Evolutionary conservation across 768 basidiomycete species (phyloP), one percentile per base, ranked within the genome.

Genomic region (Galerina sulciceps): DNA sequence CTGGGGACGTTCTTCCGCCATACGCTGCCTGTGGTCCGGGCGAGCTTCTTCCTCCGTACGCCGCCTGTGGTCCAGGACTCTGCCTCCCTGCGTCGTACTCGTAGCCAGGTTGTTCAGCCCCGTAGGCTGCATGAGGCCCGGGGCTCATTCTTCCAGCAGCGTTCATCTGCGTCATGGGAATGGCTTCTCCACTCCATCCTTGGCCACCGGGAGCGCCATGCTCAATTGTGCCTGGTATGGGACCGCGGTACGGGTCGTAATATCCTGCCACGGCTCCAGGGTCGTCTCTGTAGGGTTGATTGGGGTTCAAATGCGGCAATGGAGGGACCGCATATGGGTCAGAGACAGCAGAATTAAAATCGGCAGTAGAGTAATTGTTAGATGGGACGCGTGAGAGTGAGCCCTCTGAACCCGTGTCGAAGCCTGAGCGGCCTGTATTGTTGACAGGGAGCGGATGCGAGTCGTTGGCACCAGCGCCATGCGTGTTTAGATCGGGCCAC

Each of bases 271-370:
- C 71, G 10, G 73, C 67, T 34, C 67, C 72, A 0, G 90, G 89
- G 59, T 94, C 90, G 65, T 93, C 92, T 53, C 72, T 81, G 70
- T 93, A 93, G 0, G 90, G 90, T 62, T 83, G 81, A 70, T 83
- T 89, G 6, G 91, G 91, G 69, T 93, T 90, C 45, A 90, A 75
- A 62, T 92, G 90, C 10, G 91, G 91, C 18, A 92, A 78, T 14
- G 91, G 91, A 2, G 93, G 91, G 0, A 93, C 86, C 14, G 92
- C 90, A 70, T 93, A 94, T 2, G 91, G 91, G 64, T 93, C 91
- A 26, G 67, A 59, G 22, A 60, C 63, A 75, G 81, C 59, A 75
- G 75, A 31, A 71, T 74, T 57, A 75, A 90, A 69, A 71, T 85
- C 73, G 62, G 67, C 82, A 62, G 71, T 87, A 68, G 76, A 82